Base-by-base conservation (phyloP, 768 basidiomycete species). In the Lentinus brumalis region DNA sequence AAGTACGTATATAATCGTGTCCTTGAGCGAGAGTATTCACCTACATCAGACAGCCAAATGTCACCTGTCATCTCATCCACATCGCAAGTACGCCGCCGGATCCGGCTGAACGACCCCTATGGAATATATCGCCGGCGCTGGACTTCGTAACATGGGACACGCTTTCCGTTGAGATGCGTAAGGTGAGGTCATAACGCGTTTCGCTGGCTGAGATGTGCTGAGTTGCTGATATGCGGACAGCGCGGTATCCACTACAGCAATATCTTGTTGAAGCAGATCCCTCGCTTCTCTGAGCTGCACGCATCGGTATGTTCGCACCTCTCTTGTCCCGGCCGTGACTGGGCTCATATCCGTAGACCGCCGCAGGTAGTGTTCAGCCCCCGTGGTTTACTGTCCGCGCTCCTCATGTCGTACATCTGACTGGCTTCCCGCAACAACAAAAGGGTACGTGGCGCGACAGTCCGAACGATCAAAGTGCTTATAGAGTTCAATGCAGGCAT, bases 51-150 rank as follows among this genome's bases (percentile, higher is more conserved):
- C 42, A 64, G 51, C 51, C 32, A 15, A 46, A 29, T 29, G 21
- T 58, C n/a, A 50, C 53, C 1, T 63, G 47, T 9, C 46, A 65
- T 64, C 75, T 91, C 14, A 70, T 91, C 40, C 89, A 91, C 64
- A 71, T 91, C 47, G 83, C 87, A 1, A 81, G 83, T 11, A 76
- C 78, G 4, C 75, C 78, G 18, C 86, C 88, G 0, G 87, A 91
- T 66, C 66, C 71, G 7, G 75, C 86, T 4, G 73, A 77, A 62
- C 75, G 79, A 50, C 89, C 90, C 4, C 67, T 73, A 26, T 86
- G 78, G 69, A 92, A 92, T 69, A 74, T 56, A 18, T 56, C 57
- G 5, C 57, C 66, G 6, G 42, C 47, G 0, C 35, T 69, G 42
- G 70, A 71, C 42, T 52, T 46, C 15, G 73, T 83, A 11, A 79